phyloP scores from a whole-genome alignment of 225 moss, liverwort and hornwort species.

The Sphagnum contortum region DNA sequence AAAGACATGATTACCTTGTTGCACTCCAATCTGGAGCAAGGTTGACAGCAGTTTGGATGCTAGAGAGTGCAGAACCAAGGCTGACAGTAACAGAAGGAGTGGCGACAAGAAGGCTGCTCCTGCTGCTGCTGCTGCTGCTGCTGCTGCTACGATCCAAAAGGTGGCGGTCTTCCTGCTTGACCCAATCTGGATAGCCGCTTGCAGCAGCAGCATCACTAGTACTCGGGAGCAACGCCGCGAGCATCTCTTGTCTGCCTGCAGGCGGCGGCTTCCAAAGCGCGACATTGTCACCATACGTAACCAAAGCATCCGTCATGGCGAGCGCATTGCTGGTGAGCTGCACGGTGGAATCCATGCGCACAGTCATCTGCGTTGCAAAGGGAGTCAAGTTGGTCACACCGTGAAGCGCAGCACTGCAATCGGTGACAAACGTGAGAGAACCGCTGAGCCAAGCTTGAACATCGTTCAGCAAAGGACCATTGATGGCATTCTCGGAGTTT shows the following conservation, averaged over 20 bases:
- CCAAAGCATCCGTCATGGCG: conserved; percentile 46
- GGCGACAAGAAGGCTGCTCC: conserved; percentile 13
- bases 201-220: conserved; percentile 3
- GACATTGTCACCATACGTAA: conserved; percentile 29
- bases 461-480: conserved; percentile 30
- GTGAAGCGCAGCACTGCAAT: conserved; percentile 26
- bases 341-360: conserved; percentile 15
- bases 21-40: conserved; percentile 31
- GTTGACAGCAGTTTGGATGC: conserved; percentile 42
- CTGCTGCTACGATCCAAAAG: conserved; percentile 5
- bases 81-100: conserved; percentile 33
- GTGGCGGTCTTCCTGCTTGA: conserved; percentile 14
- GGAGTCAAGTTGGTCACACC: conserved; percentile 15
- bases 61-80: conserved; percentile 22
- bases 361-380: conserved; percentile 22
- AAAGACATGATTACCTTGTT: conserved; percentile 13
- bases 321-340: conserved; percentile 38
- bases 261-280: conserved; percentile 46
- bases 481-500: conserved; percentile 31
- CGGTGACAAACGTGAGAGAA: conserved; percentile 30
- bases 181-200: conserved; percentile 17
- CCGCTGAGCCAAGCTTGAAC: conserved; percentile 51
- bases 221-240: not conserved
- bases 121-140: no score
- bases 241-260: conserved; percentile 27